Evolutionary conservation across 306 rosid genomes (phyloP), one percentile per base, ranked within the genome.

Genomic region (Cicer arietinum): DNA sequence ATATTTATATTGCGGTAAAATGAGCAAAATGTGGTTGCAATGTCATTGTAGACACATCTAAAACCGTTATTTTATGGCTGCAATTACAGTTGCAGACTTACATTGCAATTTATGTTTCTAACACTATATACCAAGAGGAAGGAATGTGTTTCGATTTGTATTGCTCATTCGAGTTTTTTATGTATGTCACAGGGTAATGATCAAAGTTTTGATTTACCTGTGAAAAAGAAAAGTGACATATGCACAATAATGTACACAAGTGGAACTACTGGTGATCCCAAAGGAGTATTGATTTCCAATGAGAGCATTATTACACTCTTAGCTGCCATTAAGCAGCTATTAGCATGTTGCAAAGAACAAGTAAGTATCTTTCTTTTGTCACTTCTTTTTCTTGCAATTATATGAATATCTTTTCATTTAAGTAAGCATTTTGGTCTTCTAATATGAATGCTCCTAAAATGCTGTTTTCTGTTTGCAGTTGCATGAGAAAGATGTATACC

Each of bases 241-340:
- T 90, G 96, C 20, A 94, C 99, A 48, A 94, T 94, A 76, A 94
- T 94, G 99, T 94, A 94, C 68, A 94, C 99, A 1, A 94, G 99
- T 76, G 96, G 96, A 84, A 92, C 99, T 43, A 94, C 99, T 48
- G 96, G 99, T 76, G 96, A 94, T 45, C 99, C 96, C 45, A 94
- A 94, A 80, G 99, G 99, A 67, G 99, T 94, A n/a, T 7, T 90
- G 85, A 78, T 90, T 79, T 88, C 97, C 71, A 92, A 94, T 77
- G 94, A 89, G 47, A 83, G 88, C 90, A 92, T 94, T 58, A 74
- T 92, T 79, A 78, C 92, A 58, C 79, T 92, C 48, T 66, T 94
- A 73, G 79, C 87, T 75, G 96, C 88, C 42, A 85, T 92, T 30
- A 74, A 81, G 14, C 25, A 39, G 35, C 6, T 90, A 47, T 75